Evolutionary conservation across 192 early-diverging fungal genomes (phyloP).

Genomic region (Podila clonocystis): DNA sequence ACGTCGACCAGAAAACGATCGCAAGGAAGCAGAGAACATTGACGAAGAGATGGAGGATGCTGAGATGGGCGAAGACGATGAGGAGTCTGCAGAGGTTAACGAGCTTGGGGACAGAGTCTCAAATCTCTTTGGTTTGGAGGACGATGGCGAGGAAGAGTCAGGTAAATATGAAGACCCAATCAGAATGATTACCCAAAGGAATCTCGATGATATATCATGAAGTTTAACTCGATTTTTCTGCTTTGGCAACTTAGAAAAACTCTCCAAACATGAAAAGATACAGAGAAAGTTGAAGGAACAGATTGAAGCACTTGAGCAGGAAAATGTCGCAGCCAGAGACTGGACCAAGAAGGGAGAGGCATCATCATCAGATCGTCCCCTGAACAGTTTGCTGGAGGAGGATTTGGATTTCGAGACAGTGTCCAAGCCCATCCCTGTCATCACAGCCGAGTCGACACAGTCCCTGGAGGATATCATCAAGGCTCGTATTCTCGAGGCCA

Average conservation of each 20-base stretch:
- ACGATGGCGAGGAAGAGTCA: constrained; percentile 60
- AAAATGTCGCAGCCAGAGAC: constrained; percentile 83
- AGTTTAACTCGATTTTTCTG: no score
- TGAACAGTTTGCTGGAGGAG: constrained; percentile 94
- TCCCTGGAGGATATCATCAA: constrained; percentile 95
- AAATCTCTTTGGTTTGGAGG: constrained; percentile 67
- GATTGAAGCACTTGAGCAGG: constrained; percentile 87
- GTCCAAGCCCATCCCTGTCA: constrained; percentile 92
- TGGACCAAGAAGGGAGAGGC: constrained; percentile 95
- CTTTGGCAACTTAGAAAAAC: constrained; percentile 13
- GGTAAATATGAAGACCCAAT: constrained; percentile 17
- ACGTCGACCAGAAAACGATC: constrained; percentile 45
- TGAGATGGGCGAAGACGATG: constrained; percentile 50
- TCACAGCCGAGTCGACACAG: constrained; percentile 89
- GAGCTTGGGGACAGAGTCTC: constrained; percentile 50
- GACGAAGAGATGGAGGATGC: constrained; percentile 59
- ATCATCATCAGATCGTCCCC: constrained; percentile 78
- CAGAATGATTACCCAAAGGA: no score
- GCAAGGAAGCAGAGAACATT: constrained; percentile 42
- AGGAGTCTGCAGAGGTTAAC: constrained; percentile 54
- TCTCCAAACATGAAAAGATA: constrained; percentile 86
- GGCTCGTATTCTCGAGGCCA: constrained; percentile 86
- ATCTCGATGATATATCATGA: no score
- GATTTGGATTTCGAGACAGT: constrained; percentile 92
- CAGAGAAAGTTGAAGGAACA: constrained; percentile 74